A percentile compares a stretch with the other conserved stretches of the same genome.
These are phyloP conservation scores for Mortierella antarctica DNA, from an alignment of 192 early-diverging fungal species.

Conservation along the genomic window DNA sequence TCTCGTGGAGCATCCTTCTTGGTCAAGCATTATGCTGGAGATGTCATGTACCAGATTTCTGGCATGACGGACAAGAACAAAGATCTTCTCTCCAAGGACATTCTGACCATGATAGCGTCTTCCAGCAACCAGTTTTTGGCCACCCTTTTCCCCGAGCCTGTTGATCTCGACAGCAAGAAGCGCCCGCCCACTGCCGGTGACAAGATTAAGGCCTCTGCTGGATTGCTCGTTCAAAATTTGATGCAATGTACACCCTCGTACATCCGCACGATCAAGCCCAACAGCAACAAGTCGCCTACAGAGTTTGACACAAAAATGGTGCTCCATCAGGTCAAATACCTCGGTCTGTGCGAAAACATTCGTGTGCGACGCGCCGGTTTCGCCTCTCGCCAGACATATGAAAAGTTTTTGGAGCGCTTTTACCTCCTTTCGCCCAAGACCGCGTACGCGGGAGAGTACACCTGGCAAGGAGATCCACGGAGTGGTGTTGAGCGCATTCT, in stretches of 20 bases:
- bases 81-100: slow-evolving; percentile 94
- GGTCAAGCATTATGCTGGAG: slow-evolving; percentile 96
- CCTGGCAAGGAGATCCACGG: slow-evolving; percentile 82
- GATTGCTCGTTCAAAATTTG: slow-evolving; percentile 91
- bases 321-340: slow-evolving; percentile 96
- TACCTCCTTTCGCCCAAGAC: slow-evolving; percentile 80
- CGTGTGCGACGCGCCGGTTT: slow-evolving; percentile 97
- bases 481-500: slow-evolving; percentile 85
- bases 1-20: slow-evolving; percentile 78
- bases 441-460: slow-evolving; percentile 85
- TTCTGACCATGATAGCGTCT: slow-evolving; percentile 86
- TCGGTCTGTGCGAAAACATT: slow-evolving; percentile 98
- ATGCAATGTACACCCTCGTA: slow-evolving; percentile 97
- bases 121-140: slow-evolving; percentile 82
- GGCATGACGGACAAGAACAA: slow-evolving; percentile 99
- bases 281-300: slow-evolving; percentile 90
- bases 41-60: slow-evolving; percentile 89
- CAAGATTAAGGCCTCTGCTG: slow-evolving; percentile 89
- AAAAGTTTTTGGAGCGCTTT: slow-evolving; percentile 85
- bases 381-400: slow-evolving; percentile 95
- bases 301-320: slow-evolving; percentile 94
- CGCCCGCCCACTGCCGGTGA: slow-evolving; percentile 98
- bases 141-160: slow-evolving; percentile 89
- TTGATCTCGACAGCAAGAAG: slow-evolving; percentile 91
- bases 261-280: slow-evolving; percentile 98